phyloP scores from a whole-genome alignment of 1,284 basidiomycete species.

The Ceraceosorus bombacis region DNA sequence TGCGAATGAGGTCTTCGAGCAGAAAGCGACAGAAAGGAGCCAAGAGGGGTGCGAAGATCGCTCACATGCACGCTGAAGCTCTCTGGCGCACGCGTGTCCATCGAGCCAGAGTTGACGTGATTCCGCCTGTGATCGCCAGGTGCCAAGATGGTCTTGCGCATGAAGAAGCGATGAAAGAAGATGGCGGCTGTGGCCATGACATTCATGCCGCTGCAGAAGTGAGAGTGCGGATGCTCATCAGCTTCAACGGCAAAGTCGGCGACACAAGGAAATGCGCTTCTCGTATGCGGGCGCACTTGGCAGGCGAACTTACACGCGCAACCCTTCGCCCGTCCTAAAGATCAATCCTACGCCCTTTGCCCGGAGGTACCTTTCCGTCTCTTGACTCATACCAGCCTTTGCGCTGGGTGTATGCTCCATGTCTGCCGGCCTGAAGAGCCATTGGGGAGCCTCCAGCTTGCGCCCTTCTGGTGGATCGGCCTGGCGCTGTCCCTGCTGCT shows the following conservation, averaged over 20 bases:
- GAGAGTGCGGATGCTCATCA: too few relatives aligned
- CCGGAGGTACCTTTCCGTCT: background rate
- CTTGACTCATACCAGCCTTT: background rate
- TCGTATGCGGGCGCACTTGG: too few relatives aligned
- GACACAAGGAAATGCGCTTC: too few relatives aligned
- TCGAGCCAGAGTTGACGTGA: conserved; percentile 52
- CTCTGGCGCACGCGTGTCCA: conserved; percentile 18
- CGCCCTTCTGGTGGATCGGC: too few relatives aligned
- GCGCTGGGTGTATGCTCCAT: background rate
- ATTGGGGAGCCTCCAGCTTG: background rate
- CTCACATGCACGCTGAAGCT: conserved; percentile 50
- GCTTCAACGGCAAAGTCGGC: too few relatives aligned
- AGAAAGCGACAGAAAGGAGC: too few relatives aligned
- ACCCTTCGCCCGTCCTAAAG: background rate
- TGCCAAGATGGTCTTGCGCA: conserved; percentile 67
- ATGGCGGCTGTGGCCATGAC: conserved; percentile 59
- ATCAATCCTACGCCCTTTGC: background rate
- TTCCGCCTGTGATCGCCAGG: conserved; percentile 53
- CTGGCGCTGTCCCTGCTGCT: too few relatives aligned
- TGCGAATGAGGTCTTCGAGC: too few relatives aligned
- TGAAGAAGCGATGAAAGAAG: conserved; percentile 89
- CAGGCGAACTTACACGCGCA: background rate
- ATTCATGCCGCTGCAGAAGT: conserved; percentile 12
- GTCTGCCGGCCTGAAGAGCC: background rate
- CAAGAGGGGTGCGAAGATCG: conserved; percentile 48